Percentiles rank a stretch among this genome's conserved stretches.
These are phyloP conservation scores for Microbotryomycetes sp. DNA, from an alignment of 1,284 basidiomycete species.

Conservation along the genomic window DNA sequence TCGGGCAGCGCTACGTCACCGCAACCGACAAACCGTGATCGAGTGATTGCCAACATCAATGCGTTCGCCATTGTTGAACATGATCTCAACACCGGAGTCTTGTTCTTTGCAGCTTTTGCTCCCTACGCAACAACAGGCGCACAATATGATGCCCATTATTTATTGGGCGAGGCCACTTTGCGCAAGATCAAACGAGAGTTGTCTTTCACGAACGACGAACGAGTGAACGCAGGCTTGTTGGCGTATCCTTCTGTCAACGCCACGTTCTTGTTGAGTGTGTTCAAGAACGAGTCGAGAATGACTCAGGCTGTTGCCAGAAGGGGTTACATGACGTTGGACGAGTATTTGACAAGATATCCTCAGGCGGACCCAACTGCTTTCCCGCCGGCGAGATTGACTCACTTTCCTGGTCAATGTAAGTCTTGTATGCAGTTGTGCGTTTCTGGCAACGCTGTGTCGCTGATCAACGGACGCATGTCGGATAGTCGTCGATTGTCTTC, in stretches of 20 bases:
- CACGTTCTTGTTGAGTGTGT: constrained; percentile 13
- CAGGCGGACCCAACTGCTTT: background rate
- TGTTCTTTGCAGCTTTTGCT: background rate
- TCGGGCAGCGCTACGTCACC: no score
- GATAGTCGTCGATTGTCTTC: background rate
- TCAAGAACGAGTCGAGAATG: constrained; percentile 5
- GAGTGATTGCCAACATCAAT: background rate
- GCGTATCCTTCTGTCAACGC: background rate
- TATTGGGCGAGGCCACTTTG: constrained; percentile 11
- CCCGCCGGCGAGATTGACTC: constrained; percentile 1
- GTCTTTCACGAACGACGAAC: background rate
- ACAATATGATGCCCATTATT: constrained; percentile 11
- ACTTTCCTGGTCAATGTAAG: constrained; percentile 15
- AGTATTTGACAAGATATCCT: background rate
- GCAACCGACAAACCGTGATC: no score
- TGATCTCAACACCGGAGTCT: background rate
- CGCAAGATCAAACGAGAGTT: constrained; percentile 8
- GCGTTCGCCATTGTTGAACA: background rate
- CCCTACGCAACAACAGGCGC: constrained; percentile 11
- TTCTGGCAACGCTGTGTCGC: no score
- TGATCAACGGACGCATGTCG: no score
- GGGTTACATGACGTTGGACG: constrained; percentile 11
- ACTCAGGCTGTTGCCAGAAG: constrained; percentile 1
- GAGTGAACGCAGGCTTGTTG: background rate
- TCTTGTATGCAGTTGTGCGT: background rate